Conservation (phyloP, 2,329 filamentous ascomycete species). For the Tolypocladium cylindrosporum region DNA sequence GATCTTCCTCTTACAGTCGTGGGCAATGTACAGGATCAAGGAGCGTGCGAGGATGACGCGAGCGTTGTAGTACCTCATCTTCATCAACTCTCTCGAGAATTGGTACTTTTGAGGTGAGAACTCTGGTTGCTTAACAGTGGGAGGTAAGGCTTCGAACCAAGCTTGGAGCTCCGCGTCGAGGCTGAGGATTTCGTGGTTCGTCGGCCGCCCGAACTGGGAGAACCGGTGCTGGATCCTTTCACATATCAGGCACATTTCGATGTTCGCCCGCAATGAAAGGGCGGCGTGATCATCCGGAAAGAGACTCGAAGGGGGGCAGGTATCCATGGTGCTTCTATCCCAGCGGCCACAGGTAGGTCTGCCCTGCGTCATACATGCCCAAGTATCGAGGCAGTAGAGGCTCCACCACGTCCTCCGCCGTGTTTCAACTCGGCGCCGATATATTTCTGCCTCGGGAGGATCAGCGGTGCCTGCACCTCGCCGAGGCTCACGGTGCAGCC, state of each 20-base stretch:
- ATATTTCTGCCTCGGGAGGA: background rate
- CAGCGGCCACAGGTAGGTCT: slow-evolving; percentile 48
- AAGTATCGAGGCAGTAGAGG: slow-evolving; percentile 63
- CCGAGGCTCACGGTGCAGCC: slow-evolving; percentile 53
- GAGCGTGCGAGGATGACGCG: slow-evolving; percentile 15
- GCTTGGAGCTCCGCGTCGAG: slow-evolving; percentile 16
- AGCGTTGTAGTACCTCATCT: slow-evolving; percentile 19
- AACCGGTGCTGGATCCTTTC: slow-evolving; percentile 19
- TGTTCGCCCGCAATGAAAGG: slow-evolving; percentile 14
- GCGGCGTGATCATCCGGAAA: slow-evolving; percentile 14
- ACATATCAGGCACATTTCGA: slow-evolving; percentile 18
- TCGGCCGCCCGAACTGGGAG: slow-evolving; percentile 14
- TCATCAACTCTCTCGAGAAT: slow-evolving; percentile 16
- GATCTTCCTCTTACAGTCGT: slow-evolving; percentile 9
- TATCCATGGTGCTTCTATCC: slow-evolving; percentile 20
- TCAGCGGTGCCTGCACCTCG: background rate
- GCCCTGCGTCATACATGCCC: slow-evolving; percentile 62
- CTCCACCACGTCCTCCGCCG: slow-evolving; percentile 57
- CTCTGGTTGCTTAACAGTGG: slow-evolving; percentile 10
- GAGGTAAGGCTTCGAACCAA: slow-evolving; percentile 15
- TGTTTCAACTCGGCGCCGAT: slow-evolving; percentile 2
- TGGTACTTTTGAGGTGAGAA: slow-evolving; percentile 14
- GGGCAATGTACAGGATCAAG: slow-evolving; percentile 12
- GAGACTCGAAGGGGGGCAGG: slow-evolving; percentile 11
- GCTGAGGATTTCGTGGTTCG: slow-evolving; percentile 12